phyloP scores from a whole-genome alignment of 345 rosid species.

The Rhodomyrtus tomentosa region DNA sequence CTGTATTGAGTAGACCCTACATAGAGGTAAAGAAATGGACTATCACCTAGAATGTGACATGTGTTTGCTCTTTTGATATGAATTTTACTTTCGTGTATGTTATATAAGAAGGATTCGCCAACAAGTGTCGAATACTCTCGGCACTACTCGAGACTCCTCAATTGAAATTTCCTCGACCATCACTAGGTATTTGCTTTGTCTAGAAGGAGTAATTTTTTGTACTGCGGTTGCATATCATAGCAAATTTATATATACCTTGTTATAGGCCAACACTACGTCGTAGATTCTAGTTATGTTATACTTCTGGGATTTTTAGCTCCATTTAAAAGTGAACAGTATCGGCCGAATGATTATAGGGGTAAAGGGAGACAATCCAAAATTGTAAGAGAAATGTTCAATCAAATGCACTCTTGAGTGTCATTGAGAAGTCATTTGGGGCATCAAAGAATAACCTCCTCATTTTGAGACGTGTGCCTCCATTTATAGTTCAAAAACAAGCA shows the following conservation, averaged over 20 bases:
- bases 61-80: not conserved
- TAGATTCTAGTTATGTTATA: not conserved
- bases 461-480: not conserved
- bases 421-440: not conserved
- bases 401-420: not conserved
- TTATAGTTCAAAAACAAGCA: not conserved
- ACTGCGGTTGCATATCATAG: not conserved
- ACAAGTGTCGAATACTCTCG: not conserved
- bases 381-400: not conserved
- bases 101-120: not conserved
- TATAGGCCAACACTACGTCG: not conserved
- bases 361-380: fast-evolving
- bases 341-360: not conserved
- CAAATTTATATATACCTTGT: not conserved
- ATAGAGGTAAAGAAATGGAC: not conserved
- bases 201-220: not conserved
- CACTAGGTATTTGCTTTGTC: not conserved
- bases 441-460: not conserved
- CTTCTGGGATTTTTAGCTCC: not conserved
- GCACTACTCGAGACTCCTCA: not conserved
- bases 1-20: fast-evolving
- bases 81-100: not conserved
- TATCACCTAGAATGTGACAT: not conserved
- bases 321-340: not conserved
- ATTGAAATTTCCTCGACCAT: not conserved